Conservation (phyloP, 208 protist genomes). For the Acanthamoeba quina region DNA sequence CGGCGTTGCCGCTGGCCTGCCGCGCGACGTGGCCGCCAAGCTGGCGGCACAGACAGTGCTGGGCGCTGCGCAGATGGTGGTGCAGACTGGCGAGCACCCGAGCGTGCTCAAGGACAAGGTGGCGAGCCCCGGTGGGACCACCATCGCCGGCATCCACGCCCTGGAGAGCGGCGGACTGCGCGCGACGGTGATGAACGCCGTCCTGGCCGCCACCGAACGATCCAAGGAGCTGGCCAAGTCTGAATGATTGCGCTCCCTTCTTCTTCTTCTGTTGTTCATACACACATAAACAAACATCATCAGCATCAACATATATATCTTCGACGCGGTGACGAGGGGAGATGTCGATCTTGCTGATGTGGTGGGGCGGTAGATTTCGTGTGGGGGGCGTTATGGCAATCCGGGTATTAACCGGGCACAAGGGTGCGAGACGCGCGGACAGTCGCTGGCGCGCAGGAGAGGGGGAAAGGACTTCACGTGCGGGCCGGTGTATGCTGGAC, state of each 20-base stretch:
- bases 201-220: constrained; percentile 93
- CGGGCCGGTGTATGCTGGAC: constrained; percentile 13
- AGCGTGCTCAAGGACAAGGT: constrained; percentile 94
- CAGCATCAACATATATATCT: too few species aligned
- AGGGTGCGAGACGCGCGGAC: too few species aligned
- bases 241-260: neutral
- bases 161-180: constrained; percentile 95
- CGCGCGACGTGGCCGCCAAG: constrained; percentile 90
- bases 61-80: constrained; percentile 94
- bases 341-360: too few species aligned
- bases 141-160: constrained; percentile 95
- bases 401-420: too few species aligned
- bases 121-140: constrained; percentile 96
- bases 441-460: too few species aligned
- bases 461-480: neutral
- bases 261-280: neutral
- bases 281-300: too few species aligned
- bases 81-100: constrained; percentile 89
- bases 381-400: too few species aligned
- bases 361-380: too few species aligned
- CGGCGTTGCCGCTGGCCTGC: constrained; percentile 94
- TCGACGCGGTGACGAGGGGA: too few species aligned
- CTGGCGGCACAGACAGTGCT: constrained; percentile 95
- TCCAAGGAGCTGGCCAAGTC: constrained; percentile 92
- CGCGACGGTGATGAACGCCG: constrained; percentile 94